Evolutionary conservation across 2,329 filamentous ascomycete genomes (phyloP), one percentile per base, ranked within the genome.

Genomic region (Colletotrichum trifolii): DNA sequence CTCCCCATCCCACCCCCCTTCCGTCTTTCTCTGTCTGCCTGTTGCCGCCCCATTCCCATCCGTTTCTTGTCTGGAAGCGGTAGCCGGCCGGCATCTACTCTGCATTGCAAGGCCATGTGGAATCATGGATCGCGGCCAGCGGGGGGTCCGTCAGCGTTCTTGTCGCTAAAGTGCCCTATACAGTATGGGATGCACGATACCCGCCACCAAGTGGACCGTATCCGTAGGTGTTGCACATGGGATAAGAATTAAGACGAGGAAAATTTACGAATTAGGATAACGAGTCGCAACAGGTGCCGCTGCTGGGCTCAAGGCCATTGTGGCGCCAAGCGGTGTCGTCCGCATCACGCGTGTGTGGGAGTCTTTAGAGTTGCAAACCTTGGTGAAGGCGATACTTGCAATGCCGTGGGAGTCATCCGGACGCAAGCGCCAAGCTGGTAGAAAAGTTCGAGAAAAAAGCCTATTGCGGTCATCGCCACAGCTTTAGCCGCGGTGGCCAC

Each of bases 131-230:
- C 36, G 46, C 45, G 35, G 47, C 25, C n/a, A 40, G 57, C 39
- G 52, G 57, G 57, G 57, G 40, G 5, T 34, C 17, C 39, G 17
- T 11, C 17, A 50, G 61, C 50, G 17, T 15, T 8, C 43, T 25
- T 15, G 38, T 48, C 11, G 25, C 40, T 53, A 15, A 39, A 53
- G 33, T 50, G 42, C 15, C 42, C 13, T 43, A 43, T 53, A 57
- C 57, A 46, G 52, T 53, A 48, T 56, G 53, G 58, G 52, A 65
- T 57, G 63, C 58, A 62, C 58, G 63, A 65, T 53, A 57, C 58
- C 63, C 63, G 58, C 58, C 52, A 36, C 40, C 17, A 65, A 57
- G 63, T 65, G 58, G 63, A 48, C 42, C 63, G 25, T 46, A 25
- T 10, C 50, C 35, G 43, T 50, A 33, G 40, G 53, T 65, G 50